Percentiles rank a stretch among this genome's conserved stretches.
Evolutionary conservation across 2,329 filamentous ascomycete species (phyloP).

Genomic region (Colletotrichum sp.): DNA sequence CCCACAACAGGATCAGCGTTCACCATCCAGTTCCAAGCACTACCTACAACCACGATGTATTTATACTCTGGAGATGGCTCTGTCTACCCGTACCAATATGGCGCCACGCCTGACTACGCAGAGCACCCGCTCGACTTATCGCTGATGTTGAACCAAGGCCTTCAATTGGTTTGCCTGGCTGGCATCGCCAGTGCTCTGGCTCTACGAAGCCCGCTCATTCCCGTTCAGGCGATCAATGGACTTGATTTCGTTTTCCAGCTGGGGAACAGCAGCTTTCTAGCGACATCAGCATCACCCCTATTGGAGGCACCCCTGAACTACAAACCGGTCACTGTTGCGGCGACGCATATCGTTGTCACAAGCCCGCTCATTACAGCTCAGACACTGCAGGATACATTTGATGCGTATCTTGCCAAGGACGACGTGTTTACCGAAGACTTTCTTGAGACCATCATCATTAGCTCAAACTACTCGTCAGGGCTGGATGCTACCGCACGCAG

Average conservation of each 20-base stretch:
- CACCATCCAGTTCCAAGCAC: neutral
- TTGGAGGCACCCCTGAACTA: neutral
- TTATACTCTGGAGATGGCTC: neutral
- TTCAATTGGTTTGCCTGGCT: neutral
- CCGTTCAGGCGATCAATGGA: neutral
- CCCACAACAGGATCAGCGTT: neutral
- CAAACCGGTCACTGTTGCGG: neutral
- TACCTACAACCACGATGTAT: neutral
- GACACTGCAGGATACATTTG: neutral
- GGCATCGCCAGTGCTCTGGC: neutral
- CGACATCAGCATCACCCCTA: accelerated
- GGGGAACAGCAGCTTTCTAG: neutral
- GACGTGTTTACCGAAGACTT: neutral
- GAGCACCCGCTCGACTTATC: neutral
- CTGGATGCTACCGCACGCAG: neutral
- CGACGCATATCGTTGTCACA: neutral
- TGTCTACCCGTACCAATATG: neutral
- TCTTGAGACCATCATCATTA: neutral
- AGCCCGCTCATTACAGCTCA: neutral
- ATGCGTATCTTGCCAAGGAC: neutral
- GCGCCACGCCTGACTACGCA: neutral
- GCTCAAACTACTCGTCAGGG: neutral
- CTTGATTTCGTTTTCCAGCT: neutral
- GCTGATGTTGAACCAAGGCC: neutral
- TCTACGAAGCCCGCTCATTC: neutral